Percentiles rank a stretch among this genome's conserved stretches.
These are phyloP conservation scores for Epichloe festucae DNA, from an alignment of 2,329 filamentous ascomycete species.

Conservation along the genomic window DNA sequence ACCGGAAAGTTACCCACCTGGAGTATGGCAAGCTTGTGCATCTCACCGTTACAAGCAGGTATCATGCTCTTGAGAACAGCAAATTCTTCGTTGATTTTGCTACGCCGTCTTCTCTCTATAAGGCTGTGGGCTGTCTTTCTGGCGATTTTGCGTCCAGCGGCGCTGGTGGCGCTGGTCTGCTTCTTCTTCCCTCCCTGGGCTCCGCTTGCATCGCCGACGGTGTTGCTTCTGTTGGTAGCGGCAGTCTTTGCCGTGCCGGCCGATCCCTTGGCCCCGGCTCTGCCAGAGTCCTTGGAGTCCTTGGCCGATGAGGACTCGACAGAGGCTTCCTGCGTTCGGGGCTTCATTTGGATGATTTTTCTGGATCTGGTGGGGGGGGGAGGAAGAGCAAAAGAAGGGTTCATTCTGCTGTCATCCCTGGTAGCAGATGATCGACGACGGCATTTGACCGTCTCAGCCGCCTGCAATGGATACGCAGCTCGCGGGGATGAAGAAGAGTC, in stretches of 20 bases:
- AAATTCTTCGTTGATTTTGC: constrained; percentile 99
- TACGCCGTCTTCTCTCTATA: constrained; percentile 78
- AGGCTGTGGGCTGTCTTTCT: constrained; percentile 92
- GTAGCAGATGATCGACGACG: constrained; percentile 37
- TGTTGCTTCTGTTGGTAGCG: constrained; percentile 5
- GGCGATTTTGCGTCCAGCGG: constrained; percentile 86
- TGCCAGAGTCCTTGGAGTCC: constrained; percentile 14
- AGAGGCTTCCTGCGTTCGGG: constrained; percentile 30
- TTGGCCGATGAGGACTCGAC: constrained; percentile 13
- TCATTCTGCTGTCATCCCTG: constrained; percentile 32
- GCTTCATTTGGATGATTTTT: constrained; percentile 99
- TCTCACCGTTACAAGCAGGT: constrained; percentile 87
- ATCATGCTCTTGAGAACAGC: constrained; percentile 88
- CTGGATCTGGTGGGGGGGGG: constrained; percentile 89
- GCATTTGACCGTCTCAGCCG: constrained; percentile 39
- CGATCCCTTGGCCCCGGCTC: constrained; percentile 11
- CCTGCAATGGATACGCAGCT: constrained; percentile 31
- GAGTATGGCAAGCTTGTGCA: constrained; percentile 94
- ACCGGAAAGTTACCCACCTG: constrained; percentile 46
- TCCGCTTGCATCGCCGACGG: constrained; percentile 5
- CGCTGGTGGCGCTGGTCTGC: constrained; percentile 60
- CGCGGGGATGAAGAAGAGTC: constrained; percentile 10
- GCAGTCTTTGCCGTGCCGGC: constrained; percentile 10
- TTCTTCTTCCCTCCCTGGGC: constrained; percentile 54
- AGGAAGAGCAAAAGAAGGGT: constrained; percentile 60